Evolutionary conservation across 352 stramenopile genomes (phyloP), one percentile per base, ranked within the genome.

Genomic region (Pythium guiyangense): DNA sequence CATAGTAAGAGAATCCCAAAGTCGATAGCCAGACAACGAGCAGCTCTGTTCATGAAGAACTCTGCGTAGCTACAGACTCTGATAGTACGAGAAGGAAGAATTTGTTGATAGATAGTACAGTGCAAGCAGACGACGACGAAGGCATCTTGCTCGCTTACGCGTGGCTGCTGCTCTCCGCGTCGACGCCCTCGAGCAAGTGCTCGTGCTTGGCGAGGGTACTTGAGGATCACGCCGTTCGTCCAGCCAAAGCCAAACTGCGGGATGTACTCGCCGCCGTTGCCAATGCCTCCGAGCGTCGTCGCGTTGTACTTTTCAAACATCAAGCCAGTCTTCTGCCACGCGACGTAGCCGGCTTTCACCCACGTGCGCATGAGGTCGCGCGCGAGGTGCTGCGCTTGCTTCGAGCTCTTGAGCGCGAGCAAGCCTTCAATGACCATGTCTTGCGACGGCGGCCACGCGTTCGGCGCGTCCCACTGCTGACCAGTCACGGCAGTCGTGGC

Each of bases 391-490:
- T 81, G 62, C 11, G 82, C 72, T 50, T 86, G 69, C 0, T 62
- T 62, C 0, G 68, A 53, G 48, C 31, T 72, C 59, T 87, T 80
- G 52, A 74, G 60, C 0, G 69, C 62, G 14, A 87, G 57, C 52
- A 96, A 69, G 2, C 85, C 88, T 65, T 92, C 79, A 27, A 95
- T 73, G 17, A 93, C 52, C 35, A 95, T 84, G 57, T 90, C 74
- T 51, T 94, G 83, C 64, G 90, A 71, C 0, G 87, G 87, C 2
- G 87, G 82, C 87, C 87, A 96, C 17, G 82, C 83, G 40, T 94
- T 94, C 0, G 87, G 87, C 35, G 79, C 71, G 49, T 91, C 80
- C 87, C 87, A 96, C 73, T 96, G 87, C 57, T 96, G 80, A 0
- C 84, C 84, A 17, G 85, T 88, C 46, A 79, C 74, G 12, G 69